Conservation (phyloP, 441 rosid genomes). For the Bruguiera hainesii region DNA sequence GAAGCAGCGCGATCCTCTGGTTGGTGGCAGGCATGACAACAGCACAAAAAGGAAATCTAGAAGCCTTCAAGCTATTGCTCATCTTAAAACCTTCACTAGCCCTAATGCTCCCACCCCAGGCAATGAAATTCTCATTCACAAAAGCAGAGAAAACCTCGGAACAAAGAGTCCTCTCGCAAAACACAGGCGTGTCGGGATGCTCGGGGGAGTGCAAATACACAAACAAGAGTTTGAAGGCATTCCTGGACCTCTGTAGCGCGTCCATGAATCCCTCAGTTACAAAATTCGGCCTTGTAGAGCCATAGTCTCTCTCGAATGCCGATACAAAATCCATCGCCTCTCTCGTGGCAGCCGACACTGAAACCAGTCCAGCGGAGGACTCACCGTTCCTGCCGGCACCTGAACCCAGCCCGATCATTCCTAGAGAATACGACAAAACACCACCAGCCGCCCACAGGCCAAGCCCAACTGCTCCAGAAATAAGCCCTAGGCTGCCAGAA, state of each 20-base stretch:
- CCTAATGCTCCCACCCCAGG: slow-evolving; percentile 94
- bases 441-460: slow-evolving; percentile 98
- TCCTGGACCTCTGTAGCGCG: slow-evolving; percentile 80
- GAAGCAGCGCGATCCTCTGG: slow-evolving; percentile 90
- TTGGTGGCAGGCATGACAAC: slow-evolving; percentile 94
- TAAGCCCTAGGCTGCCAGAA: slow-evolving; percentile 77
- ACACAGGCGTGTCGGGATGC: slow-evolving; percentile 75
- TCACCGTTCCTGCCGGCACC: slow-evolving; percentile 40
- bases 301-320: slow-evolving; percentile 77
- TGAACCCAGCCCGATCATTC: slow-evolving; percentile 69
- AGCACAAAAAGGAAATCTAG: slow-evolving; percentile 88
- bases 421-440: slow-evolving; percentile 74
- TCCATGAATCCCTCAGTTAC: slow-evolving; percentile 90
- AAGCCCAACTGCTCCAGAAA: slow-evolving; percentile 84
- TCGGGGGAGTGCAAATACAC: slow-evolving; percentile 97
- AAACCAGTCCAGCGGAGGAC: slow-evolving; percentile 46
- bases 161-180: slow-evolving; percentile 76
- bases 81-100: slow-evolving; percentile 98
- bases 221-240: slow-evolving; percentile 62
- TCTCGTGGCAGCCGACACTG: slow-evolving; percentile 62
- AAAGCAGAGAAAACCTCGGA: slow-evolving; percentile 55
- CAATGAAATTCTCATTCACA: slow-evolving; percentile 84
- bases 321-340: slow-evolving; percentile 78
- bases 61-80: slow-evolving; percentile 97
- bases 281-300: slow-evolving; percentile 56